phyloP scores from a whole-genome alignment of 352 stramenopile genomes.

The Phytophthora multivora region DNA sequence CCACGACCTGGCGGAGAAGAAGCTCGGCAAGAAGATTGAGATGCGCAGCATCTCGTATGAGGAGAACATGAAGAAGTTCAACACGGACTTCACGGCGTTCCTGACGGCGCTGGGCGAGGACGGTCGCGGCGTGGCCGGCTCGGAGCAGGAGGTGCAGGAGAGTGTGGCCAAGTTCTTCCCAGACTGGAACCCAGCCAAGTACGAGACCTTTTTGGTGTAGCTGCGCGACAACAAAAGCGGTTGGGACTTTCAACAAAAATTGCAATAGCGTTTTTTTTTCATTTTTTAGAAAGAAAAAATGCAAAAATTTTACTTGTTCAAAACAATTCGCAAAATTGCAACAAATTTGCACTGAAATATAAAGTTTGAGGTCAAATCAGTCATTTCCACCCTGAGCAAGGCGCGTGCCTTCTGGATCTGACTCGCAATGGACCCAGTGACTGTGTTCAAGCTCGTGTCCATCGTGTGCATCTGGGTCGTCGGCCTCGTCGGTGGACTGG shows the following conservation, averaged over 20 bases:
- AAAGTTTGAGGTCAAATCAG: too few species aligned
- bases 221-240: too few species aligned
- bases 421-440: slow-evolving; percentile 54
- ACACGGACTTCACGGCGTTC: background rate
- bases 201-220: background rate
- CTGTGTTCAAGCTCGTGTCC: slow-evolving; percentile 82
- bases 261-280: too few species aligned
- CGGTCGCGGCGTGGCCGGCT: background rate
- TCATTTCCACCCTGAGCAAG: background rate
- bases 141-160: background rate
- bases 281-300: too few species aligned
- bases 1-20: background rate
- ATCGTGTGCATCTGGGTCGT: slow-evolving; percentile 77
- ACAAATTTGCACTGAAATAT: too few species aligned
- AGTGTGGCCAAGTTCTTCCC: background rate
- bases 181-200: background rate
- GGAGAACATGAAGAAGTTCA: background rate
- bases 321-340: too few species aligned
- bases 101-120: background rate
- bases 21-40: background rate
- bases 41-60: background rate
- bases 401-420: background rate
- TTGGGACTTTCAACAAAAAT: too few species aligned
- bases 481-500: slow-evolving; percentile 57
- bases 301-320: too few species aligned